Base-by-base conservation (phyloP, 2,329 filamentous ascomycete genomes). In the Hypoxylon sp. region DNA sequence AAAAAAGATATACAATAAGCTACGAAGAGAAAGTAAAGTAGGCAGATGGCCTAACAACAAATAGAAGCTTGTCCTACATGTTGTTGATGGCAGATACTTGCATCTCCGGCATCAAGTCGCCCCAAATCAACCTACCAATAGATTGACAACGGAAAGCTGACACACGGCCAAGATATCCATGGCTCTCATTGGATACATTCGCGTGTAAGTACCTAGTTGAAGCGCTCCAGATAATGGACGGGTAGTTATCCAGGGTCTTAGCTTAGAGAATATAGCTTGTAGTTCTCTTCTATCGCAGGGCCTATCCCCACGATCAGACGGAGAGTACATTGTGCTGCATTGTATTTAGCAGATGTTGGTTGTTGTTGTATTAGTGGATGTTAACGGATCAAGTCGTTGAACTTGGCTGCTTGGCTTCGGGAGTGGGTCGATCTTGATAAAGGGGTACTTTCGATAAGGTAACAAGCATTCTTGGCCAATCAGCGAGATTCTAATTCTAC, bases 101-200 rank as follows among this genome's bases (percentile, higher is more conserved):
- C 74, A 76, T 76, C 75, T 76, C 75, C 74, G 74, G 68, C 45
- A 52, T 48, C 51, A 19, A 61, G 46, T 43, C 38, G 23, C 23
- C 55, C 48, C 38, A 50, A 51, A 55, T 43, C 25, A 53, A 66
- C 57, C 62, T 64, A 57, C 72, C 68, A 69, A 74, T 67, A 59
- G 63, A 68, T 69, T 61, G 41, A 34, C 45, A 34, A 52, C 43
- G 43, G 45, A 62, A 51, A 32, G 57, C 64, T 68, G 71, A 70
- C 67, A n/a, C 60, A 66, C 59, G 63, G 63, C 72, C 63, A 62
- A 60, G 63, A 56, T 56, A 52, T 32, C 53, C 43, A 34, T 9
- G 30, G 38, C 9, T 56, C 62, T 66, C 43, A 72, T 72, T 72
- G 69, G 71, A 14, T 53, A 51, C 51, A 28, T 17, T 3, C 28